Evolutionary conservation across 1,284 basidiomycete genomes (phyloP).

Genomic region (Ceratobasidium theobromae): DNA sequence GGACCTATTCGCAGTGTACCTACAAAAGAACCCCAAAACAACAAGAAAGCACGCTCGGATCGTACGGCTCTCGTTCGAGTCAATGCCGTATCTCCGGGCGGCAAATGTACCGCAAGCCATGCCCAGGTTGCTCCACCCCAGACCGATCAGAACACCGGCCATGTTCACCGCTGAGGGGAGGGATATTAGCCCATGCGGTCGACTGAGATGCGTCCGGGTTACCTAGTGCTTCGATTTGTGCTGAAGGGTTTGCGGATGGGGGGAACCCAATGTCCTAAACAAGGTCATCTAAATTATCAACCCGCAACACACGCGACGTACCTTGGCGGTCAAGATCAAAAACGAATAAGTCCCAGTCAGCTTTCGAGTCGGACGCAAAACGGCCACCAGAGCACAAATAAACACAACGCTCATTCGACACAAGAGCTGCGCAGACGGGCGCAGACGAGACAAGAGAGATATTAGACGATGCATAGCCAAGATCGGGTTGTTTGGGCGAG

Average conservation of each 20-base stretch:
- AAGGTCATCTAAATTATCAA: background rate
- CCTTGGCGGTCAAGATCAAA: conserved; percentile 26
- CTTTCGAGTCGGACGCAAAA: conserved; percentile 4
- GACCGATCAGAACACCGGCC: conserved; percentile 48
- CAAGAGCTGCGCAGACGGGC: conserved; percentile 21
- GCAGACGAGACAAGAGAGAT: background rate
- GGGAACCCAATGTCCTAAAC: conserved; percentile 50
- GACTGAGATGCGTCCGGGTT: background rate
- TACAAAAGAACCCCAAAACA: conserved; percentile 49
- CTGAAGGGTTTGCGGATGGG: conserved; percentile 51
- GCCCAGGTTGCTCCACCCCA: conserved; percentile 51
- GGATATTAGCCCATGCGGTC: background rate
- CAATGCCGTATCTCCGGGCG: conserved; percentile 36
- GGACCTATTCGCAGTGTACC: conserved; percentile 30
- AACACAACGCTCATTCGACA: conserved; percentile 25
- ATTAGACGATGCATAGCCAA: background rate
- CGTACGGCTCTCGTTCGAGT: conserved; percentile 43
- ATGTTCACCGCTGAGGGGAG: conserved; percentile 47
- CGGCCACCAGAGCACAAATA: conserved; percentile 14
- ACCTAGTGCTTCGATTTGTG: conserved; percentile 49
- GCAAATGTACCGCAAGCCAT: conserved; percentile 44
- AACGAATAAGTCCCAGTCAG: conserved; percentile 15
- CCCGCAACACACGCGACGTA: background rate
- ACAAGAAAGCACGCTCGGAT: conserved; percentile 50
- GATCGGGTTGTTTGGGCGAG: background rate